Evolutionary conservation across 2,329 filamentous ascomycete genomes (phyloP).

Genomic region (Epichloe coenophiala): DNA sequence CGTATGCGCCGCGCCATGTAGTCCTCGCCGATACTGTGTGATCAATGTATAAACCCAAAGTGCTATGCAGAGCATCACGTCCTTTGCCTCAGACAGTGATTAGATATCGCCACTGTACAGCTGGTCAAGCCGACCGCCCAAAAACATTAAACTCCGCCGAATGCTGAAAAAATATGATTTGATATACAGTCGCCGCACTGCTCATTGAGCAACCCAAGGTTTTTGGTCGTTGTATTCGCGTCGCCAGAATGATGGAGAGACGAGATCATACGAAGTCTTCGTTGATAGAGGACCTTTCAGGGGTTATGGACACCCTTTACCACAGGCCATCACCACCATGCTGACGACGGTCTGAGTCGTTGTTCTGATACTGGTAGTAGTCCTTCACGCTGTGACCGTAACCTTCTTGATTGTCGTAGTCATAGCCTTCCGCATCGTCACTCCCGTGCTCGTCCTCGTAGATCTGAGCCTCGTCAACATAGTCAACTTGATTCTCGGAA

Average conservation of each 20-base stretch:
- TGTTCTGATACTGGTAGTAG: slow-evolving; percentile 26
- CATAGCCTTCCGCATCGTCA: slow-evolving; percentile 23
- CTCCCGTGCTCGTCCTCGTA: slow-evolving; percentile 38
- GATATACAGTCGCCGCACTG: slow-evolving; percentile 9
- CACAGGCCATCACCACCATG: slow-evolving; percentile 30
- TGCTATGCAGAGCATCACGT: not conserved
- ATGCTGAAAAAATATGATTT: slow-evolving; percentile 18
- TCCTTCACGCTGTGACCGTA: slow-evolving; percentile 27
- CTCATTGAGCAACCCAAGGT: not conserved
- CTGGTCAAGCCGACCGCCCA: slow-evolving; percentile 13
- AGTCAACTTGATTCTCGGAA: slow-evolving; percentile 30
- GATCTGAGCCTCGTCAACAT: slow-evolving; percentile 38
- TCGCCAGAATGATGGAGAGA: not conserved
- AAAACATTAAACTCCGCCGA: slow-evolving; percentile 18
- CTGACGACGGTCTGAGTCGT: slow-evolving; percentile 18
- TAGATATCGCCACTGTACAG: slow-evolving; percentile 9
- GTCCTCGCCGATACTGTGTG: slow-evolving; percentile 1
- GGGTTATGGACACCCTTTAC: slow-evolving; percentile 16
- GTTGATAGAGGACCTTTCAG: slow-evolving; percentile 4
- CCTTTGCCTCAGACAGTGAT: not conserved
- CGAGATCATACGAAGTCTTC: slow-evolving; percentile 5
- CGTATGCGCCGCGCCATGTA: not conserved
- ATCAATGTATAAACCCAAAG: not conserved
- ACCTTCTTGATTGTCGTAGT: slow-evolving; percentile 24
- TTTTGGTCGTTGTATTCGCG: slow-evolving; percentile 6